These are phyloP conservation scores for Psidium guajava DNA, from an alignment of 345 rosid genomes.

Conservation along the genomic window DNA sequence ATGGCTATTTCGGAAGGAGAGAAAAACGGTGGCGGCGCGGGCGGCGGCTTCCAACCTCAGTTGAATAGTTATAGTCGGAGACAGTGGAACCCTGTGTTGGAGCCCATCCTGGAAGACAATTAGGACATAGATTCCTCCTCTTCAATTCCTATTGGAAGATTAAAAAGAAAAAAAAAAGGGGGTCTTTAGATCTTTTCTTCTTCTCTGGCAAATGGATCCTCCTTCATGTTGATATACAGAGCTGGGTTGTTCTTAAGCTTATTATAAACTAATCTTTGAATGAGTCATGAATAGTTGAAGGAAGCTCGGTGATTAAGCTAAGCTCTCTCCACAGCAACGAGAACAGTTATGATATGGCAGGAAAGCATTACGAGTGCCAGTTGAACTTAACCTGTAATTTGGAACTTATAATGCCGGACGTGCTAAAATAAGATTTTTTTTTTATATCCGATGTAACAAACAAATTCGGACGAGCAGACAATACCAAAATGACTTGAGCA, in stretches of 20 bases:
- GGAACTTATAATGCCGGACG: not conserved
- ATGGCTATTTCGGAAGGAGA: not conserved
- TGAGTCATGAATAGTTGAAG: not conserved
- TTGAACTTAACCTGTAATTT: not conserved
- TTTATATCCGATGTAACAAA: not conserved
- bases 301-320: not conserved
- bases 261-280: not conserved
- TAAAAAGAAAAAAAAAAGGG: not conserved
- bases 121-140: not conserved
- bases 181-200: not conserved
- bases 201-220: not conserved
- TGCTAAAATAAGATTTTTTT: not conserved
- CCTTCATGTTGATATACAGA: not conserved
- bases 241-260: not conserved
- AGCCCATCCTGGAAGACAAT: conserved; percentile 22
- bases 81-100: conserved; percentile 27
- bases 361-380: too few relatives aligned
- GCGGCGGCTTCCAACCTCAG: not conserved
- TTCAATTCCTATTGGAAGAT: not conserved
- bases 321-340: too few relatives aligned
- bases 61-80: not conserved
- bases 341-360: too few relatives aligned
- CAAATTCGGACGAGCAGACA: not conserved
- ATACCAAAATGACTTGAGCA: not conserved
- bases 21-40: not conserved